phyloP scores from a whole-genome alignment of 305 asterid genomes.

The Petunia hybrid region DNA sequence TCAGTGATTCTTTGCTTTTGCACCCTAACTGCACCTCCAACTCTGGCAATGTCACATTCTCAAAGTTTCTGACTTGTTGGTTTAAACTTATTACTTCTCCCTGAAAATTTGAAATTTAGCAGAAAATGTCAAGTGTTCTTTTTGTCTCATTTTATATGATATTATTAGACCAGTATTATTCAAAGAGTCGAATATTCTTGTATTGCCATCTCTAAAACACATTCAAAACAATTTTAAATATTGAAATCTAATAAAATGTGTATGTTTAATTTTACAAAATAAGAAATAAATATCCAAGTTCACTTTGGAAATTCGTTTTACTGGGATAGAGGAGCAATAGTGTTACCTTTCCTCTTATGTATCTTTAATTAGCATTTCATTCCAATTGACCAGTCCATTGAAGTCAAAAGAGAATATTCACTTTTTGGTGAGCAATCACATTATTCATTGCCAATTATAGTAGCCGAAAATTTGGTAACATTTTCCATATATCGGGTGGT shows the following conservation, averaged over 20 bases:
- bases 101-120: conserved; percentile 41
- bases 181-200: not conserved
- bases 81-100: conserved; percentile 63
- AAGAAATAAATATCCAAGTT: no score
- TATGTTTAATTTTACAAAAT: no score
- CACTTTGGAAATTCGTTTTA: no score
- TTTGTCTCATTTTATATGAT: not conserved
- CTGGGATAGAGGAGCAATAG: no score
- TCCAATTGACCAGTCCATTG: no score
- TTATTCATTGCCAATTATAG: not conserved
- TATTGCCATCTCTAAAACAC: no score
- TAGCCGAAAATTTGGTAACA: conserved; percentile 9
- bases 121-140: not conserved
- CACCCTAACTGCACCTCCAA: conserved; percentile 50
- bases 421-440: conserved; percentile 12
- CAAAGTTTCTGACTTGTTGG: conserved; percentile 66
- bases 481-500: no score
- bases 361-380: no score
- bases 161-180: not conserved
- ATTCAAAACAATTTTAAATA: no score
- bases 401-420: not conserved
- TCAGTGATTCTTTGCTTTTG: conserved; percentile 30
- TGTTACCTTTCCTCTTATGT: no score
- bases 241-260: no score
- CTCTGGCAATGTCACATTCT: conserved; percentile 59